Evolutionary conservation across 768 basidiomycete species (phyloP), one percentile per base, ranked within the genome.

Genomic region (Sarcomyxa edulis): DNA sequence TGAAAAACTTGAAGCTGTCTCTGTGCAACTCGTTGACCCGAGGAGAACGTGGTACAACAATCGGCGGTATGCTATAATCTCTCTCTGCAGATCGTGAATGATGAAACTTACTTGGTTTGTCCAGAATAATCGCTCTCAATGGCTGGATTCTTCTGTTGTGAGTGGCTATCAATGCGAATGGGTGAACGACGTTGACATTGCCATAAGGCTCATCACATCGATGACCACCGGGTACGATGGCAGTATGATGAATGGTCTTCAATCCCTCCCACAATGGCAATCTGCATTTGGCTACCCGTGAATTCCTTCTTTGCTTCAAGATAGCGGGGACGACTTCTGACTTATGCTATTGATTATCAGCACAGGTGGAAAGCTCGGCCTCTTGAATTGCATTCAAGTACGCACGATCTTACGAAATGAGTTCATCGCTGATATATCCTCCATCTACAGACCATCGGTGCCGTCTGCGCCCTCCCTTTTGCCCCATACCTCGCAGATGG

Each of bases 181-280:
- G 8, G 10, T 18, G 3, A 3, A n/a, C n/a, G n/a, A n/a, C n/a
- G n/a, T n/a, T n/a, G n/a, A n/a, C n/a, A n/a, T n/a, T n/a, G n/a
- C n/a, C n/a, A n/a, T 14, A 4, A 37, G 37, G 19, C 35, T 68
- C 67, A 20, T 65, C 66, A 23, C 62, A 61, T 5, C 66, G 70
- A 15, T 70, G 61, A 22, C 67, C 65, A 12, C 77, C 75, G 39
- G 74, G 64, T 38, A 38, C 27, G 37, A 38, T 24, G 37, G 37
- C 14, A 38, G 26, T n/a, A 38, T 38, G 37, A 38, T 38, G 37
- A 38, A 38, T 19, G 37, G 20, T 20, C 37, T 38, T 16, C 37
- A 30, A 38, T 28, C 15, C 27, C 37, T 38, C 24, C 37, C 37
- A 10, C 37, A 38, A 20, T 38, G 37, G 37, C 16, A 22, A 14